Conservation (phyloP, 441 rosid genomes). For the Croton laevigatus region DNA sequence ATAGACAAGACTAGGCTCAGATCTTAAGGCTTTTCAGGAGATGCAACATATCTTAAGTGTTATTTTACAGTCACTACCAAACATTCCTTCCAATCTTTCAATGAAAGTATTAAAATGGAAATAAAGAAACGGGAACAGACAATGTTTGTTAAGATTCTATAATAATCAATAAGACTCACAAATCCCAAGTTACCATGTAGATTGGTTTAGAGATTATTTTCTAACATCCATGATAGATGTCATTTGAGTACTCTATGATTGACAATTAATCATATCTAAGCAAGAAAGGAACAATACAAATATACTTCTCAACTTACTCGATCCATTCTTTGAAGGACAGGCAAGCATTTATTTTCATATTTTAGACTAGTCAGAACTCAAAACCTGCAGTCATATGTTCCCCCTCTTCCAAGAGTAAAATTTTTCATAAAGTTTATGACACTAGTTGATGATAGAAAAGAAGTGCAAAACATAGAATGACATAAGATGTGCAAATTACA, state of each 20-base stretch:
- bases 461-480: background rate
- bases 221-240: background rate
- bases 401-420: background rate
- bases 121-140: background rate
- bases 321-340: background rate
- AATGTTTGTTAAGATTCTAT: background rate
- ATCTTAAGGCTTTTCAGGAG: background rate
- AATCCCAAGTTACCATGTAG: background rate
- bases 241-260: background rate
- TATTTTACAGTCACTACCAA: background rate
- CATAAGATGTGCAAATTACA: background rate
- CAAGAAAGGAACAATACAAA: background rate
- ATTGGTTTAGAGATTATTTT: background rate
- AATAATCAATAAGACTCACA: background rate
- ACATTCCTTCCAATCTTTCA: background rate
- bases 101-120: background rate
- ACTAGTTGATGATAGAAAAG: background rate
- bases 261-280: background rate
- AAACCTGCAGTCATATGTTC: background rate
- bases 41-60: background rate
- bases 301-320: background rate
- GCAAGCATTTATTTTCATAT: background rate
- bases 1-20: background rate
- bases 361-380: background rate
- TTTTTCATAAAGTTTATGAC: background rate